Conservation (phyloP, 176 grass and related monocot genomes). For the Typha latifolia region DNA sequence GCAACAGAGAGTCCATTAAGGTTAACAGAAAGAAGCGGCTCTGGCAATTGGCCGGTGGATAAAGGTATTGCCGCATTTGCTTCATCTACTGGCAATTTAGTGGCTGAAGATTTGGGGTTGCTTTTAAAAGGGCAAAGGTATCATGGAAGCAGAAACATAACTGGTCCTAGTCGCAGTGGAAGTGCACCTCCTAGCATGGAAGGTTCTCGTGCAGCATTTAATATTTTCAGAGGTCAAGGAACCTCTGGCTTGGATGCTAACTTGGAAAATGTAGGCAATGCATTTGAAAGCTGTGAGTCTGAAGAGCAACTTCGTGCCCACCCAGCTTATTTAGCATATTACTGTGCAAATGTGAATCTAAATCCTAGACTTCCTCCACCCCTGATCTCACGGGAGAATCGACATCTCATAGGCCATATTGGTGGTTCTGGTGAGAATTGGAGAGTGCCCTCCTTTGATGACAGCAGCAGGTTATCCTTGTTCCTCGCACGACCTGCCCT, state of each 20-base stretch:
- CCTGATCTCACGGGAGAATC: conserved; percentile 65
- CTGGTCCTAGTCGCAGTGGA: conserved; percentile 70
- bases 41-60: conserved; percentile 48
- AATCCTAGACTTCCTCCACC: conserved; percentile 97
- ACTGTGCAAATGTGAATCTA: conserved; percentile 81
- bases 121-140: too few species aligned
- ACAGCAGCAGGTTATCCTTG: conserved; percentile 36
- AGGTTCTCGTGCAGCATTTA: conserved; percentile 68
- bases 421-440: conserved; percentile 19
- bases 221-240: conserved; percentile 40
- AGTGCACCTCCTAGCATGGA: conserved; percentile 96
- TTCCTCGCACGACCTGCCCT: conserved; percentile 60
- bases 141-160: conserved; percentile 37
- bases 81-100: conserved; percentile 32
- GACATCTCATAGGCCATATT: conserved; percentile 57
- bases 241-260: conserved; percentile 35
- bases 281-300: conserved; percentile 30
- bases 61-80: conserved; percentile 37
- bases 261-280: conserved; percentile 31
- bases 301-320: conserved; percentile 70
- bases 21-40: conserved; percentile 42
- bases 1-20: conserved; percentile 74
- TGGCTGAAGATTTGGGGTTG: conserved; percentile 27
- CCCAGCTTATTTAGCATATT: conserved; percentile 83
- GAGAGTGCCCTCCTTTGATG: conserved; percentile 21